phyloP scores from a whole-genome alignment of 78 protist genomes.

The Dictyostelium discoideum region dicty_2.7 NC_007089.4:5357001-5357500 shows the following conservation, averaged over 20 bases:
- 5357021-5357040: background rate
- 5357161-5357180: background rate
- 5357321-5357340: background rate
- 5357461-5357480: no score
- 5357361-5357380: background rate
- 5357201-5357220: background rate
- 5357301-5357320: background rate
- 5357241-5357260: slow-evolving; percentile 4
- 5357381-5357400: background rate
- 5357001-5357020: background rate
- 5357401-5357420: background rate
- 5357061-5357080: background rate
- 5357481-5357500: no score
- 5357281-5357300: background rate
- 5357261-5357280: background rate
- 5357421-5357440: no score
- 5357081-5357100: background rate
- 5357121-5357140: background rate
- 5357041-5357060: background rate
- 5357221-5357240: background rate
- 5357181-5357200: background rate
- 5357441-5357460: no score
- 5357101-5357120: background rate
- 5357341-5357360: background rate
- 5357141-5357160: background rate